Evolutionary conservation across 495 filamentous ascomycete species (phyloP), one percentile per base, ranked within the genome.

Genomic region (Penicillium subrubescens): DNA sequence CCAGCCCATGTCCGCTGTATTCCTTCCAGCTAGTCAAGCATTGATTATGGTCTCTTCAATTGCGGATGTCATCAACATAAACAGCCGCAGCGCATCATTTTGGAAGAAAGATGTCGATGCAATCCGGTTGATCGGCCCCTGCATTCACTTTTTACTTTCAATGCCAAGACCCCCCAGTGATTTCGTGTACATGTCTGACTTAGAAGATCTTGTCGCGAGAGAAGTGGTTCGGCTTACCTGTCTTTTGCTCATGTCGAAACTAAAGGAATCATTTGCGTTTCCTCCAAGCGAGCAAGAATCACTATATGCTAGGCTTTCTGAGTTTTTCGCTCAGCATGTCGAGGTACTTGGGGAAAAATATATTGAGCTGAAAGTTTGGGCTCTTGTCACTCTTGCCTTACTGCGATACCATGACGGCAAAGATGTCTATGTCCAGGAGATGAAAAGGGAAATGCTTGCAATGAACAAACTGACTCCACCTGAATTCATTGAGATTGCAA

Each of bases 141-240:
- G 54, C 33, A 57, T 57, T 39, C 54, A 57, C 54, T 57, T 57
- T 39, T 41, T 57, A 57, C 54, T 57, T 35, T 57, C 54, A 41
- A 57, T 57, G 54, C 54, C 54, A 39, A 57, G 54, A 21, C 54
- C 39, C 6, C 54, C 54, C 33, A 57, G 54, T 25, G 33, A 57
- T 41, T 57, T 57, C 19, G 15, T 21, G 35, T 11, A 19, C 15
- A 39, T 39, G 33, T n/a, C 35, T 41, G 19, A 57, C 33, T 14
- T 33, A 19, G 54, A 57, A 37, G 54, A 57, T 41, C 54, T 57
- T 37, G 25, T 57, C 54, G 54, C 33, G 33, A 41, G 54, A 41
- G 54, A 57, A 35, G 21, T 57, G 54, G 35, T 57, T 17, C 54
- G 54, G 27, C 54, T 57, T 17, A 23, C 33, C 17, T 37, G 54